Conservation (phyloP, 2,329 filamentous ascomycete species). For the Cordyceps fumosorosea region DNA sequence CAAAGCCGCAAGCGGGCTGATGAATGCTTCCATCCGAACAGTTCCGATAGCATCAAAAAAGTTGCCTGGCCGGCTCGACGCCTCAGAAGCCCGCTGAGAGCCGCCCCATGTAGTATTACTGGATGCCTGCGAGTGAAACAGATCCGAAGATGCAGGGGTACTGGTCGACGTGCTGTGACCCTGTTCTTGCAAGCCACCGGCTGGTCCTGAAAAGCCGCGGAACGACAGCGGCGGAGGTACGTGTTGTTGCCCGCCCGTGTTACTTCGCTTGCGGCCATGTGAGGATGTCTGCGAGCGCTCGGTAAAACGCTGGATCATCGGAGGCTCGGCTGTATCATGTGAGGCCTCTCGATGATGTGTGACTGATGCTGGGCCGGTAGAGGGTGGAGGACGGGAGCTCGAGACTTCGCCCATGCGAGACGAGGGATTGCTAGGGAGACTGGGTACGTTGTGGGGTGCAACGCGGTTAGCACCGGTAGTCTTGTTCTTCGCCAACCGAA, state of each 20-base stretch:
- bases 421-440: slow-evolving; percentile 32
- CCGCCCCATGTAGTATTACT: slow-evolving; percentile 36
- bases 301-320: slow-evolving; percentile 63
- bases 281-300: slow-evolving; percentile 42
- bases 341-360: slow-evolving; percentile 42
- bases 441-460: slow-evolving; percentile 45
- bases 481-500: slow-evolving; percentile 76
- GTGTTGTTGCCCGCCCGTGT: slow-evolving; percentile 62
- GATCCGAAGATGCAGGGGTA: slow-evolving; percentile 55
- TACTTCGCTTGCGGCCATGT: slow-evolving; percentile 82
- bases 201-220: slow-evolving; percentile 66
- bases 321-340: slow-evolving; percentile 61
- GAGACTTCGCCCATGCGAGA: slow-evolving; percentile 29
- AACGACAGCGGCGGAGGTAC: slow-evolving; percentile 64
- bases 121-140: slow-evolving; percentile 50
- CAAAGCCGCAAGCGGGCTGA: slow-evolving; percentile 53
- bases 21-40: slow-evolving; percentile 95
- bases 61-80: slow-evolving; percentile 47
- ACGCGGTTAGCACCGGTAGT: slow-evolving; percentile 33
- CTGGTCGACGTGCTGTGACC: slow-evolving; percentile 51
- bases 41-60: slow-evolving; percentile 89
- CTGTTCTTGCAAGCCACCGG: slow-evolving; percentile 35
- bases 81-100: slow-evolving; percentile 49
- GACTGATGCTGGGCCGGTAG: slow-evolving; percentile 30
- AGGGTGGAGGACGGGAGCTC: slow-evolving; percentile 33